Evolutionary conservation across 768 basidiomycete species (phyloP), one percentile per base, ranked within the genome.

Genomic region (Exsudoporus frostii): DNA sequence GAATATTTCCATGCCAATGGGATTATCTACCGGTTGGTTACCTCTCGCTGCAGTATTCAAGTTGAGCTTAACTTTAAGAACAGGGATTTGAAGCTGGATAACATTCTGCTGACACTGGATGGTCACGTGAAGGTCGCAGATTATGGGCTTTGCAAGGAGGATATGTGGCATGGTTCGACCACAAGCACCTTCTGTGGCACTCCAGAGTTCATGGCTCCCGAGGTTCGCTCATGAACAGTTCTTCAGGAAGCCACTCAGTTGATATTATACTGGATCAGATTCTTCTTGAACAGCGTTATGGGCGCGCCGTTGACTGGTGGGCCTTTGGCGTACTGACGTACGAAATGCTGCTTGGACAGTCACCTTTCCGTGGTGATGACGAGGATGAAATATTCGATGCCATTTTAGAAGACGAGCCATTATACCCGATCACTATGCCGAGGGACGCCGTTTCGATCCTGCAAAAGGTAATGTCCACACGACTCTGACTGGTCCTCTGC

Each of bases 331-430:
- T 99, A 5, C 73, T 99, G 62, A 98, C 90, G 24, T 99, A 99
- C 68, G 97, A 99, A 74, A 99, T 99, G 97, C 73, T 99, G 49
- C 79, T 98, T 24, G 97, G 97, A 42, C 97, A 98, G 73, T 98
- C 97, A 5, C 97, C 97, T 4, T 99, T 99, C 87, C 87, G 95
- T 41, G 97, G 97, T 52, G 97, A 99, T 63, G 97, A 98, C 61
- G 97, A 98, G 70, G 97, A 99, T 66, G 97, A 99, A 77, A 98
- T 99, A 54, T 99, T 98, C 69, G 97, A 99, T 70, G 97, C 97
- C 37, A 98, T 99, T 61, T 74, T 99, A 30, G 97, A 98, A 71
- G 97, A 99, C 65, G 97, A 98, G 69, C 96, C 95, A 25, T 69
- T 99, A 55, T 99, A 98, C 73, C 97, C 97, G 2, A 98, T 99